A percentile compares a stretch with the other conserved stretches of the same genome.
These are phyloP conservation scores for Pyrus hybrid DNA, from an alignment of 331 rosid genomes.

Conservation along the genomic window DNA sequence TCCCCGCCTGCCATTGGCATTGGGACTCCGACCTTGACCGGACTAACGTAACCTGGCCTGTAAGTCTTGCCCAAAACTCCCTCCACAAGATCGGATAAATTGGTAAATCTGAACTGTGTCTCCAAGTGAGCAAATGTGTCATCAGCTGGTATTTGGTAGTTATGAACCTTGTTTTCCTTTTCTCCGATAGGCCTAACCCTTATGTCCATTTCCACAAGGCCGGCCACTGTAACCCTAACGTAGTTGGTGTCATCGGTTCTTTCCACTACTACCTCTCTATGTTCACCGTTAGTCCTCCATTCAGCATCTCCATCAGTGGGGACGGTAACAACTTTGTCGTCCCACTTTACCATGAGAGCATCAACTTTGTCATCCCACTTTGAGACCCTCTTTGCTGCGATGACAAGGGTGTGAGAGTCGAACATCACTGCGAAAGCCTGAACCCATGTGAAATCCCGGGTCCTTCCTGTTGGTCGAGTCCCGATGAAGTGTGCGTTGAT, in stretches of 20 bases:
- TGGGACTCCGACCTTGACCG: conserved; percentile 61
- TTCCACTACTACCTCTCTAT: conserved; percentile 52
- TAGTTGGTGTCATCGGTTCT: conserved; percentile 57
- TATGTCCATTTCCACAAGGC: conserved; percentile 54
- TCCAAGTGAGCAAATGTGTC: conserved; percentile 75
- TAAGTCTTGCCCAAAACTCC: conserved; percentile 76
- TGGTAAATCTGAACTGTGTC: conserved; percentile 55
- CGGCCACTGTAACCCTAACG: conserved; percentile 42
- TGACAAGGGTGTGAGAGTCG: conserved; percentile 51
- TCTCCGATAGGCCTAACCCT: conserved; percentile 56
- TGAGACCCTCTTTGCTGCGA: conserved; percentile 57
- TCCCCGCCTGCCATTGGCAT: conserved; percentile 90
- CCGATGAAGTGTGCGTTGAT: conserved; percentile 79
- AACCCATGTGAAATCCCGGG: conserved; percentile 79
- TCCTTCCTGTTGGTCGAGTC: conserved; percentile 63
- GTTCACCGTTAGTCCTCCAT: conserved; percentile 41
- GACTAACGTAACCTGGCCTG: conserved; percentile 55
- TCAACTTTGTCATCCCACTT: conserved; percentile 50
- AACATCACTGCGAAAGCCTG: conserved; percentile 64
- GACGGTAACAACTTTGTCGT: conserved; percentile 28
- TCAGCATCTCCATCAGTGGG: conserved; percentile 53
- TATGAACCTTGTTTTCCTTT: conserved; percentile 56
- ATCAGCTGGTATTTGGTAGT: conserved; percentile 45
- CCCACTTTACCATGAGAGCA: conserved; percentile 49
- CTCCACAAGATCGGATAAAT: conserved; percentile 41